Conservation (phyloP, 2,329 filamentous ascomycete genomes). For the Calonectria fujianensis region DNA sequence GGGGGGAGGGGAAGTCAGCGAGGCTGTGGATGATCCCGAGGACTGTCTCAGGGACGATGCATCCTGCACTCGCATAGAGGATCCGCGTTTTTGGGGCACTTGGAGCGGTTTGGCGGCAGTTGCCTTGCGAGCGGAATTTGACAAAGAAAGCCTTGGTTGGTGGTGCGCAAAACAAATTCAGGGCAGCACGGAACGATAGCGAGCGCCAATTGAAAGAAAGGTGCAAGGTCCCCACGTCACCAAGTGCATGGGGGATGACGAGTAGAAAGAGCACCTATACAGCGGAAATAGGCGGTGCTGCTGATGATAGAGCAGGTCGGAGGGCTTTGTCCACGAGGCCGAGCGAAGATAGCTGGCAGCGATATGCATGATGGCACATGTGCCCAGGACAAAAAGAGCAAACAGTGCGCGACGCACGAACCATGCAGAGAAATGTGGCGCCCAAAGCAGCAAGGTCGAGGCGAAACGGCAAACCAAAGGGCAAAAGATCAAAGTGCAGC, state of each 20-base stretch:
- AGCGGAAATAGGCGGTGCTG: not conserved
- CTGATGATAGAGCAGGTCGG: not conserved
- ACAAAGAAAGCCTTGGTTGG: conserved; percentile 3
- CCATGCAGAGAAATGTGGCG: not conserved
- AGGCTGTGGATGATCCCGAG: conserved; percentile 36
- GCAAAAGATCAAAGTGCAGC: not conserved
- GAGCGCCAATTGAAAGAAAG: conserved; percentile 25
- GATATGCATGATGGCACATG: conserved; percentile 4
- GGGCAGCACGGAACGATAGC: not conserved
- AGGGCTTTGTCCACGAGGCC: conserved; percentile 11
- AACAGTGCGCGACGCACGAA: conserved; percentile 34
- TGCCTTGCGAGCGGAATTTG: conserved; percentile 35
- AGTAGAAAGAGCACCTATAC: not conserved
- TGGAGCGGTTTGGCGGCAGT: conserved; percentile 25
- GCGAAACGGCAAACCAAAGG: conserved; percentile 14
- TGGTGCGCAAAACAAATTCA: conserved; percentile 4
- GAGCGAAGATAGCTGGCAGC: not conserved
- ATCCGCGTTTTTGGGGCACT: conserved; percentile 32
- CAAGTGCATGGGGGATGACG: not conserved
- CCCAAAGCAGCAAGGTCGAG: conserved; percentile 14
- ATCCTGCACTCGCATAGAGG: conserved; percentile 48
- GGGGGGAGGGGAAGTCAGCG: conserved; percentile 36
- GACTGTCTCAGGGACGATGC: conserved; percentile 43
- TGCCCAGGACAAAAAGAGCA: conserved; percentile 40
- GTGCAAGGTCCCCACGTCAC: not conserved